A percentile compares a stretch with the other conserved stretches of the same genome.
These are phyloP conservation scores for Alternaria postmessia DNA, from an alignment of 2,329 filamentous ascomycete genomes.

Conservation along the genomic window DNA sequence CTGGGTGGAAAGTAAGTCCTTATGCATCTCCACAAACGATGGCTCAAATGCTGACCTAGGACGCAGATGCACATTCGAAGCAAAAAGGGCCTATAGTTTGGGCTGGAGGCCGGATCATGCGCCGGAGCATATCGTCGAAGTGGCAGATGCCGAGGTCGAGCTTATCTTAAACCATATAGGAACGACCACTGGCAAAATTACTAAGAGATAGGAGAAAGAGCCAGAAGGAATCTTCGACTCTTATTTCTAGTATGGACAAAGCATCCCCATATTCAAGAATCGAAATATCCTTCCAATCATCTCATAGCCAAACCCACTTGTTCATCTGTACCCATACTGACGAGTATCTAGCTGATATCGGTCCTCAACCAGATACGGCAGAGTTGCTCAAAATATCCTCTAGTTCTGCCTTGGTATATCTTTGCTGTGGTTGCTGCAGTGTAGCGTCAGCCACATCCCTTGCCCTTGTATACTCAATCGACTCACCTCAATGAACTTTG, in stretches of 20 bases:
- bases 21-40: background rate
- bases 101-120: constrained; percentile 58
- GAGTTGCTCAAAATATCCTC: constrained; percentile 1
- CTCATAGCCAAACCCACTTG: background rate
- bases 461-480: no score
- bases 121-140: constrained; percentile 58
- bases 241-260: background rate
- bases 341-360: background rate
- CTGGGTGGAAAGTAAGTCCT: constrained; percentile 56
- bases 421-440: constrained; percentile 23
- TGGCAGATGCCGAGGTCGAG: constrained; percentile 58
- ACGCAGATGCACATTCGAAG: constrained; percentile 55
- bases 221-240: background rate
- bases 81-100: constrained; percentile 53
- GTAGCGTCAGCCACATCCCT: background rate
- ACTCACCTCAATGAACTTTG: constrained; percentile 19
- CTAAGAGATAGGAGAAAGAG: no score
- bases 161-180: constrained; percentile 47
- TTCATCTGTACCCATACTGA: background rate
- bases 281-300: background rate
- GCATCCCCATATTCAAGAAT: no score
- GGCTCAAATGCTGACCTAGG: constrained; percentile 4
- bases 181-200: background rate
- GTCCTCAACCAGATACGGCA: background rate
- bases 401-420: constrained; percentile 14